phyloP scores from a whole-genome alignment of 345 rosid species.

The Dipteronia sinensis region DNA sequence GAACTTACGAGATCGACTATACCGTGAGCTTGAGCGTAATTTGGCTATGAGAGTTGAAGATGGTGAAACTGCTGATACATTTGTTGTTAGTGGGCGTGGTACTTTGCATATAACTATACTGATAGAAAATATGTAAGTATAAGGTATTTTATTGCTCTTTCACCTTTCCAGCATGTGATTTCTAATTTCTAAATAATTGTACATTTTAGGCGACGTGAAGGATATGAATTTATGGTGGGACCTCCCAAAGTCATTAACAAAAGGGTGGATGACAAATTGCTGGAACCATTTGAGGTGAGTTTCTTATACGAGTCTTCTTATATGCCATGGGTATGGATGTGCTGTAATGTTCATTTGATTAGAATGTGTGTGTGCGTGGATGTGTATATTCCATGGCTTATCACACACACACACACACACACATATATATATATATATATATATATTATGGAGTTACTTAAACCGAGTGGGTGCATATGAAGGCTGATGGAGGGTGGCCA shows the following conservation, averaged over 20 bases:
- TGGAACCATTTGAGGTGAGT: constrained; percentile 88
- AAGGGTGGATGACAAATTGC: constrained; percentile 68
- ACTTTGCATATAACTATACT: constrained; percentile 94
- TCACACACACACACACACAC: too few relatives aligned
- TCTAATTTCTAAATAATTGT: constrained; percentile 30
- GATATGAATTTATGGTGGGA: constrained; percentile 97
- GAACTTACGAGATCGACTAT: constrained; percentile 89
- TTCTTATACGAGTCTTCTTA: constrained; percentile 23
- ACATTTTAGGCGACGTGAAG: constrained; percentile 91
- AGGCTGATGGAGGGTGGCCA: not conserved
- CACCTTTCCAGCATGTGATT: constrained; percentile 22
- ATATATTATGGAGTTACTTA: not conserved
- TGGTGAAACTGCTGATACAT: constrained; percentile 96
- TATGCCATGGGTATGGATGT: not conserved
- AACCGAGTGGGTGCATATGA: constrained; percentile 1
- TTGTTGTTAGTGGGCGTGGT: constrained; percentile 93
- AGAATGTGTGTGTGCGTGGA: not conserved
- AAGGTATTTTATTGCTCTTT: constrained; percentile 26
- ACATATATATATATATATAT: too few relatives aligned
- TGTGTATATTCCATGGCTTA: not conserved
- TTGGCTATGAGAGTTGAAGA: constrained; percentile 98
- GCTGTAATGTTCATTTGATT: not conserved
- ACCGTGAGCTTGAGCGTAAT: constrained; percentile 91
- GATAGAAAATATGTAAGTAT: constrained; percentile 86
- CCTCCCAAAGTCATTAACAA: constrained; percentile 97